phyloP scores from a whole-genome alignment of 495 filamentous ascomycete genomes.

The Collariella sp. region DNA sequence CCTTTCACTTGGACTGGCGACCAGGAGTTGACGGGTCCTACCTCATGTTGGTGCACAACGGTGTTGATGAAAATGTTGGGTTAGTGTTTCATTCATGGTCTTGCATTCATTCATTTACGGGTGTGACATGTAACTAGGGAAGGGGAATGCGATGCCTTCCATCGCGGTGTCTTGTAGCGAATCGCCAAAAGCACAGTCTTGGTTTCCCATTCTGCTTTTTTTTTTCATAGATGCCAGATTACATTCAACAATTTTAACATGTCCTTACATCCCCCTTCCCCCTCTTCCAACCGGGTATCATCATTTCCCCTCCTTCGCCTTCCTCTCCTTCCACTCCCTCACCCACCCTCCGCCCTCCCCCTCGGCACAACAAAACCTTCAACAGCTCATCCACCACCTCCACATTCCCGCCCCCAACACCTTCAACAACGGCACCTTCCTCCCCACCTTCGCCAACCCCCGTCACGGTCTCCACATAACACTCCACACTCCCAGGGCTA shows the following conservation, averaged over 20 bases:
- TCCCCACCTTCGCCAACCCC: conserved; percentile 83
- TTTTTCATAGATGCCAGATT: not conserved
- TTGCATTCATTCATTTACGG: not conserved
- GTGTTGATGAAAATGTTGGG: not conserved
- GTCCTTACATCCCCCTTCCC: not conserved
- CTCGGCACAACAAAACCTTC: conserved; percentile 69
- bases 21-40: not conserved
- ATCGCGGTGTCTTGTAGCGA: not conserved
- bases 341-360: conserved; percentile 61
- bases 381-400: conserved; percentile 84
- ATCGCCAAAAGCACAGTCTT: not conserved
- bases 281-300: not conserved
- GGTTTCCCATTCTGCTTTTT: not conserved
- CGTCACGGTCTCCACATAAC: conserved; percentile 77
- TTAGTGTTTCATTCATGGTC: not conserved
- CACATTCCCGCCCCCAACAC: conserved; percentile 65
- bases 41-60: too few species aligned
- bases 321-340: conserved; percentile 68
- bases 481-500: conserved; percentile 57
- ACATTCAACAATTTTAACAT: too few species aligned
- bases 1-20: not conserved
- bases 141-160: not conserved
- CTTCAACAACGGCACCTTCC: conserved; percentile 67
- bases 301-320: conserved; percentile 31
- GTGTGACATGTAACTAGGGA: not conserved